Conservation (phyloP, 371 early-diverging fungal genomes). For the Syncephalastrum contaminatum region DNA sequence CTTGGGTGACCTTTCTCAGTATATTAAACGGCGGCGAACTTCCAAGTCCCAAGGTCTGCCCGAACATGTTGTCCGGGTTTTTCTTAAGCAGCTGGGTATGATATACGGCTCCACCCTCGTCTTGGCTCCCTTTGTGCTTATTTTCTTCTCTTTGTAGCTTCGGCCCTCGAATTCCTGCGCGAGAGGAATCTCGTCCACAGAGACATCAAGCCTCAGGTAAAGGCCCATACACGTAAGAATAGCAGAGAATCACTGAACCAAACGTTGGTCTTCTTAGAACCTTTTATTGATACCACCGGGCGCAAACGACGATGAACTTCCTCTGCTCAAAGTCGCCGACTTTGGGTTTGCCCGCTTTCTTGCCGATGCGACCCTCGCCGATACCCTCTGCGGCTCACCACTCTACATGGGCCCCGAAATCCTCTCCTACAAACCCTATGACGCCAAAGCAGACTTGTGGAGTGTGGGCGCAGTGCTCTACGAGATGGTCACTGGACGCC, state of each 20-base stretch:
- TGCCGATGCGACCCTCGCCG: slow-evolving; percentile 80
- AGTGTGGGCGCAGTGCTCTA: slow-evolving; percentile 94
- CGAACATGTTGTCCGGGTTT: slow-evolving; percentile 77
- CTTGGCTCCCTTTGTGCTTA: no score
- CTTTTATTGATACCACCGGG: slow-evolving; percentile 64
- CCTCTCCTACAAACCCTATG: slow-evolving; percentile 87
- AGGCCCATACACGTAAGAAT: no score
- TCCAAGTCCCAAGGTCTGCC: slow-evolving; percentile 66
- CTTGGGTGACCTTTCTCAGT: slow-evolving; percentile 88
- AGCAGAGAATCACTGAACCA: background rate
- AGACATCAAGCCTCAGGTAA: slow-evolving; percentile 95
- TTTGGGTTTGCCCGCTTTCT: slow-evolving; percentile 95
- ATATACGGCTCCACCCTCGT: background rate
- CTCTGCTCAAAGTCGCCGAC: slow-evolving; percentile 89
- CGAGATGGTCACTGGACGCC: slow-evolving; percentile 89
- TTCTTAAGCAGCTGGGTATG: slow-evolving; percentile 81
- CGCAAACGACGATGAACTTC: slow-evolving; percentile 48
- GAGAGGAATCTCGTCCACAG: slow-evolving; percentile 89
- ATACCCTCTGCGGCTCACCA: slow-evolving; percentile 95
- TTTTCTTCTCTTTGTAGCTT: slow-evolving; percentile 34
- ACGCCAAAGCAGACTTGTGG: slow-evolving; percentile 96
- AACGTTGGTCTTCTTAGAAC: slow-evolving; percentile 57
- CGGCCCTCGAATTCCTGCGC: slow-evolving; percentile 86
- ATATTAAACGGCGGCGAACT: slow-evolving; percentile 71
- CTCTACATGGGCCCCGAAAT: slow-evolving; percentile 98